Percentiles rank a stretch among this genome's conserved stretches.
Evolutionary conservation across 2,329 filamentous ascomycete species (phyloP).

Genomic region (Chalara sp.): DNA sequence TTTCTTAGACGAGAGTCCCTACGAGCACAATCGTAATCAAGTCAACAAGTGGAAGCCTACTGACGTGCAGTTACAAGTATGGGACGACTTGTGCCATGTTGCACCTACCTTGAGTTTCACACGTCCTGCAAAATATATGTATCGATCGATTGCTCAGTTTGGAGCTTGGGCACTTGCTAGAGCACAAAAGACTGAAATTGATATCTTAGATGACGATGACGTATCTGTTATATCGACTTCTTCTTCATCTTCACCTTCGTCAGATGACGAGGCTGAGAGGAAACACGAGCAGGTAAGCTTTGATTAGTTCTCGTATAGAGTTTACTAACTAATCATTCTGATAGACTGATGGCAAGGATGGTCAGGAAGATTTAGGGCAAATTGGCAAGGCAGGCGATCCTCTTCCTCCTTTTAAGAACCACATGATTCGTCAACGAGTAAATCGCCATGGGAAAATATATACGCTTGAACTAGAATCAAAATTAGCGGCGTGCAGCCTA

Average conservation of each 20-base stretch:
- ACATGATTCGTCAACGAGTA: slow-evolving; percentile 90
- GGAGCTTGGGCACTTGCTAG: slow-evolving; percentile 83
- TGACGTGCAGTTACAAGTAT: slow-evolving; percentile 88
- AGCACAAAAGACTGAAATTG: slow-evolving; percentile 72
- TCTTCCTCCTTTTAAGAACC: slow-evolving; percentile 68
- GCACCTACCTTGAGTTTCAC: slow-evolving; percentile 92
- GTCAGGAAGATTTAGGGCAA: slow-evolving; percentile 18
- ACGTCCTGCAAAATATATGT: slow-evolving; percentile 94
- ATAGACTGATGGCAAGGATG: slow-evolving; percentile 3
- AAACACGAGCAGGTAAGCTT: slow-evolving; percentile 22
- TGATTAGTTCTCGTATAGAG: not conserved
- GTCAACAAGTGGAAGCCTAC: slow-evolving; percentile 71
- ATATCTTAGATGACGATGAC: slow-evolving; percentile 72
- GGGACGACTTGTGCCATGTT: slow-evolving; percentile 93
- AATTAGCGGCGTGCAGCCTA: slow-evolving; percentile 61
- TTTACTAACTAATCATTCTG: not conserved
- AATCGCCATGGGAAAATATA: slow-evolving; percentile 71
- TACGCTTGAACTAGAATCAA: slow-evolving; percentile 54
- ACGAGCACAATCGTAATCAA: slow-evolving; percentile 41
- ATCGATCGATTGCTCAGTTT: slow-evolving; percentile 84
- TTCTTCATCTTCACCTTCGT: slow-evolving; percentile 29
- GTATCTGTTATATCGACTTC: slow-evolving; percentile 68
- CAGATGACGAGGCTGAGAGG: slow-evolving; percentile 3
- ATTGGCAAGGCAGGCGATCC: slow-evolving; percentile 85
- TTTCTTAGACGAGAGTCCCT: slow-evolving; percentile 56